Conservation (phyloP, 257 asterid species). For the Nemophila menziesii region DNA sequence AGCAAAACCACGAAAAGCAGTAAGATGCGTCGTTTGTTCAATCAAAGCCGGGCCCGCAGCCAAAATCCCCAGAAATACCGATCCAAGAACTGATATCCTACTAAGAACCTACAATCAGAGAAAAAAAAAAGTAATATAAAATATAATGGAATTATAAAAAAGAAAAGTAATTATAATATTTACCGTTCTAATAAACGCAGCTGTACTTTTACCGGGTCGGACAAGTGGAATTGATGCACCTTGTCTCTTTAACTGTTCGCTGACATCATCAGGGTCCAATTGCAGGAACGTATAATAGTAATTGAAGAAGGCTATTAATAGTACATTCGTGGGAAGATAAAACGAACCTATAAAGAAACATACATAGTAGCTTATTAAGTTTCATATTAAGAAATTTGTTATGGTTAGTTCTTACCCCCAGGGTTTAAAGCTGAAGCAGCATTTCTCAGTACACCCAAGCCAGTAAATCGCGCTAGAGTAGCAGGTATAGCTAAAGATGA, state of each 20-base stretch:
- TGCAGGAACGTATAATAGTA: conserved; percentile 96
- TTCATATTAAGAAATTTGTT: neutral
- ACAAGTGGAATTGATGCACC: conserved; percentile 97
- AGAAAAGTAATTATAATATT: neutral
- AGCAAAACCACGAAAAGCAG: conserved; percentile 92
- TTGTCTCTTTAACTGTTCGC: conserved; percentile 96
- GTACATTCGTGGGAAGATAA: conserved; percentile 74
- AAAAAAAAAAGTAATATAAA: neutral
- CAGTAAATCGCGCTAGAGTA: conserved; percentile 93
- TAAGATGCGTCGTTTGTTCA: conserved; percentile 84
- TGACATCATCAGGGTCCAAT: conserved; percentile 95
- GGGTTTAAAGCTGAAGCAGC: conserved; percentile 83
- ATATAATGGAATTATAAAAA: neutral
- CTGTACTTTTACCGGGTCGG: conserved; percentile 95
- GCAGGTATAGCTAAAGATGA: conserved; percentile 95
- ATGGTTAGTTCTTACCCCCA: conserved; percentile 50
- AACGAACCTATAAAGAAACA: conserved; percentile 43
- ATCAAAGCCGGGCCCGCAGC: conserved; percentile 95
- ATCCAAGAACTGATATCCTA: conserved; percentile 89
- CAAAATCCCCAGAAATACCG: conserved; percentile 68
- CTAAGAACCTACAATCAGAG: conserved; percentile 52
- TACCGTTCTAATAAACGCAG: conserved; percentile 72
- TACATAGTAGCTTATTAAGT: conserved; percentile 2
- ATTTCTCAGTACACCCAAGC: conserved; percentile 52
- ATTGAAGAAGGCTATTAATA: conserved; percentile 92